Conservation (phyloP, 1,284 basidiomycete species). For the Puccinia polysora region DNA sequence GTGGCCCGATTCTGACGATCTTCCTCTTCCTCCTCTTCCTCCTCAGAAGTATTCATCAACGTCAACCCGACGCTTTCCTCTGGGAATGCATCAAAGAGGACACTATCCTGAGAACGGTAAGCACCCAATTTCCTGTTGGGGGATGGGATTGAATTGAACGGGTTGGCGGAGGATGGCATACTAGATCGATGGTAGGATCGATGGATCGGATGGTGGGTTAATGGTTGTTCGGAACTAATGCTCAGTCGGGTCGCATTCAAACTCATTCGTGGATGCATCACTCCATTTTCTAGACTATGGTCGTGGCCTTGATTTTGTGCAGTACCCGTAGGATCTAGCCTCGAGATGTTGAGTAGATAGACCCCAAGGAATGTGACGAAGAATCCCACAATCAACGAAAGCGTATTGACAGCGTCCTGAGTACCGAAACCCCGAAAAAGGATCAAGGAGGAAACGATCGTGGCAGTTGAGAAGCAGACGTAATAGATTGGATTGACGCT, state of each 20-base stretch:
- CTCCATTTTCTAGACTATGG: constrained; percentile 10
- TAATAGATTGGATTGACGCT: constrained; percentile 98
- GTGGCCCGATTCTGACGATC: neutral
- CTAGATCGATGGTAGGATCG: constrained; percentile 32
- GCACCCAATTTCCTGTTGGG: neutral
- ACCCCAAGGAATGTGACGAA: constrained; percentile 86
- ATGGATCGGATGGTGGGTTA: constrained; percentile 18
- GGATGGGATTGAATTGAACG: neutral
- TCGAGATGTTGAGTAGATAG: constrained; percentile 79
- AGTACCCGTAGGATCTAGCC: constrained; percentile 50
- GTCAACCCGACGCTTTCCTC: constrained; percentile 39
- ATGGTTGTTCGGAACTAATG: constrained; percentile 24
- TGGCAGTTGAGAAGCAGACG: constrained; percentile 94
- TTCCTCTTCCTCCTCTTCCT: constrained; percentile 34
- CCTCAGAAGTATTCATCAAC: constrained; percentile 25
- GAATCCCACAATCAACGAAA: constrained; percentile 81
- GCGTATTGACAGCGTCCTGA: constrained; percentile 69
- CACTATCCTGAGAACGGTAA: constrained; percentile 21
- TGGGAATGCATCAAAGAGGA: constrained; percentile 40
- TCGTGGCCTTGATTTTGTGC: constrained; percentile 23
- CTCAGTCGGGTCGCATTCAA: constrained; percentile 28
- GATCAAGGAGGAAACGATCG: constrained; percentile 88
- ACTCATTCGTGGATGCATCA: constrained; percentile 23
- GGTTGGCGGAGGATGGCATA: constrained; percentile 25
- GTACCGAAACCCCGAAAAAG: constrained; percentile 97